These are phyloP conservation scores for Trichosporon coremiiforme DNA, from an alignment of 1,284 basidiomycete species.

Conservation along the genomic window DNA sequence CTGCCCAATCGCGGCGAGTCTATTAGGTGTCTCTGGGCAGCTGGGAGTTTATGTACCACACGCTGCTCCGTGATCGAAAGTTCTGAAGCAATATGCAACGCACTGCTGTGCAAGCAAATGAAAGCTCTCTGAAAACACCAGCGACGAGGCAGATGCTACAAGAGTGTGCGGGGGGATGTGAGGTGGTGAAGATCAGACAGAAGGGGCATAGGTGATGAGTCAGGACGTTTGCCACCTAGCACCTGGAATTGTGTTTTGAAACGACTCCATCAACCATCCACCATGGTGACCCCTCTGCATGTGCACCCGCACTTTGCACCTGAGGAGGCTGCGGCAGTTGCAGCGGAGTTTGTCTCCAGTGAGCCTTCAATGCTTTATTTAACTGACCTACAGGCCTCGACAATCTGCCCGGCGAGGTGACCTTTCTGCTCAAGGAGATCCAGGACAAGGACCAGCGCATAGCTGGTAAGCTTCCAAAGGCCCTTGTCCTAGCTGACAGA, in stretches of 20 bases:
- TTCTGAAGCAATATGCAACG: not conserved
- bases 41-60: not conserved
- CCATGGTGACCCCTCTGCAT: slow-evolving; percentile 33
- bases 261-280: slow-evolving; percentile 19
- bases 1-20: not conserved
- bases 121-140: too few species aligned
- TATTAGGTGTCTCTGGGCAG: not conserved
- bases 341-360: slow-evolving; percentile 71
- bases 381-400: slow-evolving; percentile 64
- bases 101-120: too few species aligned
- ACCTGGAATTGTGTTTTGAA: slow-evolving; percentile 6
- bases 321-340: slow-evolving; percentile 70
- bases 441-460: slow-evolving; percentile 57
- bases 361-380: slow-evolving; percentile 44
- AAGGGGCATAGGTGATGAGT: too few species aligned
- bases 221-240: not conserved
- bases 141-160: too few species aligned
- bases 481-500: not conserved
- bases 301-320: slow-evolving; percentile 55
- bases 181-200: too few species aligned
- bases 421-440: slow-evolving; percentile 71
- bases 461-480: slow-evolving; percentile 38
- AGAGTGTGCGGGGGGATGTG: not conserved
- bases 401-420: slow-evolving; percentile 72
- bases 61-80: not conserved